Base-by-base conservation (phyloP, 2,329 filamentous ascomycete genomes). In the Aspergillus candidus region DNA sequence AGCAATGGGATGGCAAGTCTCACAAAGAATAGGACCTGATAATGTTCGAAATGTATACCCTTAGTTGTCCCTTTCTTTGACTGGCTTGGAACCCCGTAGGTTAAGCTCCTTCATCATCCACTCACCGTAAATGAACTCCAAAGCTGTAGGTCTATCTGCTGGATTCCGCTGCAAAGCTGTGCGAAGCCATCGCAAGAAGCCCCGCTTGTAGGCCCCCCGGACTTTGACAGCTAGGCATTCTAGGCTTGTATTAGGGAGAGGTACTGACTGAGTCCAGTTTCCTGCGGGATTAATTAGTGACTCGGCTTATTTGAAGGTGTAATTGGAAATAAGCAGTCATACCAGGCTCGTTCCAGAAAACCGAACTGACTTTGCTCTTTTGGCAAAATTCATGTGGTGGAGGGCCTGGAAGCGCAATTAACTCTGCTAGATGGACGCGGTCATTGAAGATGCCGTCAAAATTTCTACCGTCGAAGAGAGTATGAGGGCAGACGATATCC, bases 71-170 rank as follows among this genome's bases (percentile, higher is more conserved):
- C 15, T 15, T 15, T 15, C 18, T 22, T 22, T 7, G 18, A 22
- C 18, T 22, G 18, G 18, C 18, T 22, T 22, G 18, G 18, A 22
- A 22, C 18, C 4, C 22, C 43, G 14, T 11, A 44, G 17, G 6
- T 46, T 42, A 6, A 46, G 38, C 30, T 51, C 50, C 47, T 47
- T 45, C 50, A 48, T 44, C 54, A 68, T 62, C 65, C 66, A 71
- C 13, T 57, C 52, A 49, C 70, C 67, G 31, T 60, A 48, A 27
- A 70, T 46, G 29, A 70, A 47, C 30, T 70, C 58, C 43, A 56
- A 53, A 30, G 62, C 67, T 11, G 55, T 51, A 5, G 58, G 54
- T 12, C 59, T 31, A 14, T 60, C 53, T 15, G 45, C 41, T 3
- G 52, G 50, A 17, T 47, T 43, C 63, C 61, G 64, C 31, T 52